Evolutionary conservation across 768 basidiomycete genomes (phyloP), one percentile per base, ranked within the genome.

Genomic region (Lactarius pseudohatsudake): DNA sequence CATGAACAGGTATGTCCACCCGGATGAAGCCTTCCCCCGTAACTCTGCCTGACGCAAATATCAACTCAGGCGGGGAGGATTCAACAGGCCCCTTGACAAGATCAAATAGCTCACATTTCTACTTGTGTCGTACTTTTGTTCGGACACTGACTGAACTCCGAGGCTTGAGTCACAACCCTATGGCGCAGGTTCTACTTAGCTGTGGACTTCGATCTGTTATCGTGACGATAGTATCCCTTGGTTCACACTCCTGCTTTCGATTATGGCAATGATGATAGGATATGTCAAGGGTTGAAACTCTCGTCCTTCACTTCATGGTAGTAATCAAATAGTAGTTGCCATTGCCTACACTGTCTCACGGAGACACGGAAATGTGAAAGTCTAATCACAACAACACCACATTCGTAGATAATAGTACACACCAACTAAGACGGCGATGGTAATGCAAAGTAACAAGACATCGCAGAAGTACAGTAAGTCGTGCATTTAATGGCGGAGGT

Each of bases 21-120:
- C 68, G 45, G 9, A 54, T 66, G 57, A 61, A 54, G 68, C 34
- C 72, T 32, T 69, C 64, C 64, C 65, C 11, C 57, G 63, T 62
- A 70, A 58, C 50, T 57, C 26, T 57, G 28, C n/a, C 16, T 57
- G 43, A 50, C 38, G 18, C 40, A 32, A 28, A 34, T 13, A 36
- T 63, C 38, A 61, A 32, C 22, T 7, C 43, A 90, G 91, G 60
- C 89, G 90, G 69, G 92, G 93, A 69, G 91, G 92, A 59, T 91
- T 94, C 81, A 91, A 93, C 80, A 86, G 90, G 87, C 95, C 96
- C 20, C 78, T 98, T 68, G 96, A 97, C 79, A 96, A 96, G 80
- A 94, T 97, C 82, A 96, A 96, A 79, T 96, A 67, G 53, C 30
- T 63, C 26, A 38, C 36, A 22, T 22, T 41, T 57, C 28, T 7